Percentiles rank a stretch among this genome's conserved stretches.
Conservation (phyloP, 495 filamentous ascomycete species). For the Cudoniella acicularis region DNA sequence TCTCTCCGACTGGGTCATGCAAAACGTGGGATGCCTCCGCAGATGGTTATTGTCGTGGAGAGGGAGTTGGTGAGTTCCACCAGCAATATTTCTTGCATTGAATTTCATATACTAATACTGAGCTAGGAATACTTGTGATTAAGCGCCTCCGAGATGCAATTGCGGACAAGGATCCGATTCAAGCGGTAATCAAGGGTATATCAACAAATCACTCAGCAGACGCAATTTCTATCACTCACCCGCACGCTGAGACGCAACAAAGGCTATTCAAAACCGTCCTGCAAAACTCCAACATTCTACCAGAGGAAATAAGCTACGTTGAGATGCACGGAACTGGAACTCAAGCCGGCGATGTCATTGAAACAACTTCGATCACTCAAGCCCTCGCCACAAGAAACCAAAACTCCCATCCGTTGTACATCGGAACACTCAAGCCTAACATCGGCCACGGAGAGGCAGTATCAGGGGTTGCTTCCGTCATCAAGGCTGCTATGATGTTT, state of each 20-base stretch:
- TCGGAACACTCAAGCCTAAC: conserved; percentile 53
- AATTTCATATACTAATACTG: too few relatives aligned
- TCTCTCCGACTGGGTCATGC: conserved; percentile 40
- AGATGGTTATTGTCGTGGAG: conserved; percentile 65
- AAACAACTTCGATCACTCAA: conserved; percentile 50
- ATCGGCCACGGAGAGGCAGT: too few relatives aligned
- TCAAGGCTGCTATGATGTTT: too few relatives aligned
- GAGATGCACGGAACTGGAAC: conserved; percentile 50
- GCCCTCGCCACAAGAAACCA: conserved; percentile 28
- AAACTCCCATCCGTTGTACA: conserved; percentile 32
- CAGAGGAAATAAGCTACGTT: conserved; percentile 43
- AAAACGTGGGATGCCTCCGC: conserved; percentile 58
- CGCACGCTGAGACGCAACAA: conserved; percentile 53
- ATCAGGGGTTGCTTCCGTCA: too few relatives aligned
- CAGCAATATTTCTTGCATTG: too few relatives aligned
- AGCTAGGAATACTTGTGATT: too few relatives aligned
- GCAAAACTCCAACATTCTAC: conserved; percentile 38
- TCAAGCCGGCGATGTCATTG: conserved; percentile 54
- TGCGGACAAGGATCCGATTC: conserved; percentile 51
- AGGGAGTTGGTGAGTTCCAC: conserved; percentile 56
- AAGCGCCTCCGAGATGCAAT: conserved; percentile 57
- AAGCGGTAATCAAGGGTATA: conserved; percentile 57
- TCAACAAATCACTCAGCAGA: conserved; percentile 60
- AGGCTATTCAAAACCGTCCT: conserved; percentile 51
- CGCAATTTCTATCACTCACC: conserved; percentile 55